Percentiles rank a stretch among this genome's conserved stretches.
These are phyloP conservation scores for Bathelium albidoporum DNA, from an alignment of 495 filamentous ascomycete genomes.

Conservation along the genomic window DNA sequence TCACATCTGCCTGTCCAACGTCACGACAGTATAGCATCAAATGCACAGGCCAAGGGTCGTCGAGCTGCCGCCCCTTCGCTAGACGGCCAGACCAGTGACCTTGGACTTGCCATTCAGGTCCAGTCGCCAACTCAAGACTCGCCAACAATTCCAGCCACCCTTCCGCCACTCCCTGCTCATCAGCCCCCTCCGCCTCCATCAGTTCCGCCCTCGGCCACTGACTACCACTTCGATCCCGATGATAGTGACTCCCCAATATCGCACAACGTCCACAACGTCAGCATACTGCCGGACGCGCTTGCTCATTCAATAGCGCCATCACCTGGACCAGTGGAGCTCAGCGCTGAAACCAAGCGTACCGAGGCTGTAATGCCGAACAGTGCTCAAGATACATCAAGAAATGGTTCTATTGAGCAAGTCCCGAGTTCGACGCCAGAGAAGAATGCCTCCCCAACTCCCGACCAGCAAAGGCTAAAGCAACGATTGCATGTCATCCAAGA, in stretches of 20 bases:
- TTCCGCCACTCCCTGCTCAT: constrained; percentile 20
- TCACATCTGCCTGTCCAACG: not conserved
- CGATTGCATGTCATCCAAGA: constrained; percentile 78
- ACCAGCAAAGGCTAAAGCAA: constrained; percentile 49
- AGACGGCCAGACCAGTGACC: constrained; percentile 28
- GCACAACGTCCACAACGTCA: constrained; percentile 11
- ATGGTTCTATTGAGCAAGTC: not conserved
- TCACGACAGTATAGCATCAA: not conserved
- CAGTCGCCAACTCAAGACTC: not conserved
- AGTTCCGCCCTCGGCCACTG: constrained; percentile 32
- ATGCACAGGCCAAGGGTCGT: not conserved
- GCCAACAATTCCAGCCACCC: constrained; percentile 8
- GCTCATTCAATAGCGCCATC: constrained; percentile 9
- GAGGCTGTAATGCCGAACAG: constrained; percentile 4
- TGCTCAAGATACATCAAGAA: not conserved
- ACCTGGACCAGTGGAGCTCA: constrained; percentile 15
- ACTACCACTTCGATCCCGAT: constrained; percentile 20
- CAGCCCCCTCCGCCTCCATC: constrained; percentile 30
- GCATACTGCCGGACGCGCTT: constrained; percentile 13
- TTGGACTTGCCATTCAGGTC: constrained; percentile 37
- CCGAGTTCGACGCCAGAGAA: constrained; percentile 11
- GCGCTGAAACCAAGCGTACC: constrained; percentile 10
- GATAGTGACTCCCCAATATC: constrained; percentile 7
- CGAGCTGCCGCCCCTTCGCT: constrained; percentile 25
- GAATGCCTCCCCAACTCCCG: constrained; percentile 39